Evolutionary conservation across 176 grass and related monocot genomes (phyloP).

Genomic region (Rhynchospora tenuis): DNA sequence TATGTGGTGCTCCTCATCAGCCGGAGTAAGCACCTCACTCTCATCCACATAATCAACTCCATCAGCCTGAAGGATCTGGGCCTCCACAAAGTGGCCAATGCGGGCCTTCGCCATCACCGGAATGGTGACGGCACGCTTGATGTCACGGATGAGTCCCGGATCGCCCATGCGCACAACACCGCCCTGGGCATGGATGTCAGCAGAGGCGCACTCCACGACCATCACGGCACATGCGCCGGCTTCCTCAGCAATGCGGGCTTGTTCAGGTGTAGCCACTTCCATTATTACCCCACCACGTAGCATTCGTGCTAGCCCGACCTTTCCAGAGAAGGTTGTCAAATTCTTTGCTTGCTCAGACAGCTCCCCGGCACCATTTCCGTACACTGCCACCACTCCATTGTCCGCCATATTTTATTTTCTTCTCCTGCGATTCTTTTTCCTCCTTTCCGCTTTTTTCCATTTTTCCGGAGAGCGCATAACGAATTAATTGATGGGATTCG

Average conservation of each 20-base stretch:
- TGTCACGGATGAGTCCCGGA: conserved; percentile 65
- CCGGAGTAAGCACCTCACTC: conserved; percentile 79
- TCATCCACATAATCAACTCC: conserved; percentile 93
- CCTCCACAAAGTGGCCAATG: conserved; percentile 90
- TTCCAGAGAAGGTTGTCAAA: conserved; percentile 54
- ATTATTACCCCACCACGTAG: conserved; percentile 77
- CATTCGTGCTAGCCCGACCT: conserved; percentile 69
- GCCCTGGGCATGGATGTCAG: conserved; percentile 63
- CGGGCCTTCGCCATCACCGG: conserved; percentile 93
- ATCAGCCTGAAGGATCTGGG: conserved; percentile 60
- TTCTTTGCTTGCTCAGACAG: conserved; percentile 36
- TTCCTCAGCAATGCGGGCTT: conserved; percentile 73
- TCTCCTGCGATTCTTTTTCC: not conserved
- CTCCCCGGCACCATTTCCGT: conserved; percentile 29
- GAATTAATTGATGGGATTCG: no score
- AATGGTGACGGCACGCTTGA: conserved; percentile 94
- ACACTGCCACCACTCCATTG: conserved; percentile 36
- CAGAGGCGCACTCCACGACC: conserved; percentile 69
- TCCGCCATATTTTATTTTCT: conserved; percentile 4
- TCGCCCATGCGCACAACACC: conserved; percentile 74
- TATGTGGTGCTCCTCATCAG: conserved; percentile 71
- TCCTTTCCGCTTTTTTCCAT: conserved; percentile 9
- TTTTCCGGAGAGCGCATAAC: no score
- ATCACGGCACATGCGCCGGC: conserved; percentile 76
- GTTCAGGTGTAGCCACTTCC: conserved; percentile 59